phyloP scores from a whole-genome alignment of 345 rosid species.

The Populus nigra region DNA sequence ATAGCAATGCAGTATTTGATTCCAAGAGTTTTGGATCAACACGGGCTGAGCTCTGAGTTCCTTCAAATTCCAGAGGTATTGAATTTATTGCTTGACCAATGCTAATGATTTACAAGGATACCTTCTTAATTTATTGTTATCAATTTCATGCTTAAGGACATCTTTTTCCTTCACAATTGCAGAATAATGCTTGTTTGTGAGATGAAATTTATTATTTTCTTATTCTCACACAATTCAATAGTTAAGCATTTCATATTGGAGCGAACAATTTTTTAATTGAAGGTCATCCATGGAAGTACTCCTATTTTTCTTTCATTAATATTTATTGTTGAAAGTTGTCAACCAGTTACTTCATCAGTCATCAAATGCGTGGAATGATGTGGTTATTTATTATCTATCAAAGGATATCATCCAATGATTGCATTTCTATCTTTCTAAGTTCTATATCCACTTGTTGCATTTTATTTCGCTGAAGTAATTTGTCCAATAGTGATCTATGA shows the following conservation, averaged over 20 bases:
- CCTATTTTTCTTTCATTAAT: background rate
- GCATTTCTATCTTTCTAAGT: background rate
- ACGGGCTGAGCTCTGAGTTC: conserved; percentile 77
- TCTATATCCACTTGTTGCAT: background rate
- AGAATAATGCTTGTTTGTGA: background rate
- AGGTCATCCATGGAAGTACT: background rate
- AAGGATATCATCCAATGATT: background rate
- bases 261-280: background rate
- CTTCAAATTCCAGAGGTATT: conserved; percentile 96
- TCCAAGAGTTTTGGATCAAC: conserved; percentile 95
- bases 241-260: background rate
- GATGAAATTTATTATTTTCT: background rate
- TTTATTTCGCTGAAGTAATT: background rate
- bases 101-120: background rate
- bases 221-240: background rate
- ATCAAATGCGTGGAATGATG: background rate
- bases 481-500: background rate
- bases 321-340: background rate
- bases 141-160: background rate
- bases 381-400: background rate
- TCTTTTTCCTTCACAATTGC: background rate
- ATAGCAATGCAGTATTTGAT: conserved; percentile 91
- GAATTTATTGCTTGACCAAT: background rate
- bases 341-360: background rate
- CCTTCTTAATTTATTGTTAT: background rate